Conservation (phyloP, 2,329 filamentous ascomycete genomes). For the Fusarium longipes region DNA sequence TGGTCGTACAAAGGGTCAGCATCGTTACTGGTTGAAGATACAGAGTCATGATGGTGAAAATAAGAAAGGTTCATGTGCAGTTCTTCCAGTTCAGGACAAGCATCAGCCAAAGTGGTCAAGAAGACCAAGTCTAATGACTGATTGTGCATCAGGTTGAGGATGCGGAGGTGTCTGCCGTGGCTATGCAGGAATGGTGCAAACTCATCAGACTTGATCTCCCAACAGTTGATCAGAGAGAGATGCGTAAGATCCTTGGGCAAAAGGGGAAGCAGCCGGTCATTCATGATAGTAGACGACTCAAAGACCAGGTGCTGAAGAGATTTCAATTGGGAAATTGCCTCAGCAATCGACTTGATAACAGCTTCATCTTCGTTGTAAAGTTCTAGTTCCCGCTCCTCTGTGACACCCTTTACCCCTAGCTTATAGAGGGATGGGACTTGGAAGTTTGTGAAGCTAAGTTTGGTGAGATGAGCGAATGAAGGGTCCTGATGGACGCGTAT, state of each 20-base stretch:
- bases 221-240: conserved; percentile 83
- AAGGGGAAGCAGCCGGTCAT: conserved; percentile 72
- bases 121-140: conserved; percentile 82
- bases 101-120: conserved; percentile 70
- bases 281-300: conserved; percentile 78
- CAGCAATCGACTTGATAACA: conserved; percentile 52
- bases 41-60: conserved; percentile 74
- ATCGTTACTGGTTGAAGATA: conserved; percentile 63
- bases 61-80: conserved; percentile 84
- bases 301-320: conserved; percentile 75
- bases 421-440: conserved; percentile 64
- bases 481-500: conserved; percentile 63
- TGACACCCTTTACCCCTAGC: conserved; percentile 48
- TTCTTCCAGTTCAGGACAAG: conserved; percentile 76
- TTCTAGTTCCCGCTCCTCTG: conserved; percentile 48
- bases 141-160: conserved; percentile 80
- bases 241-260: conserved; percentile 74
- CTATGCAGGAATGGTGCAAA: conserved; percentile 73
- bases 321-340: conserved; percentile 61
- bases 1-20: conserved; percentile 79
- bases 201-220: conserved; percentile 75
- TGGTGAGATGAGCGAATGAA: conserved; percentile 67
- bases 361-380: conserved; percentile 57
- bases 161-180: conserved; percentile 74
- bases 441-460: conserved; percentile 71